Evolutionary conservation across 1,139 yeast genomes (phyloP).

Genomic region (Yamadazyma atmosphaerica): DNA sequence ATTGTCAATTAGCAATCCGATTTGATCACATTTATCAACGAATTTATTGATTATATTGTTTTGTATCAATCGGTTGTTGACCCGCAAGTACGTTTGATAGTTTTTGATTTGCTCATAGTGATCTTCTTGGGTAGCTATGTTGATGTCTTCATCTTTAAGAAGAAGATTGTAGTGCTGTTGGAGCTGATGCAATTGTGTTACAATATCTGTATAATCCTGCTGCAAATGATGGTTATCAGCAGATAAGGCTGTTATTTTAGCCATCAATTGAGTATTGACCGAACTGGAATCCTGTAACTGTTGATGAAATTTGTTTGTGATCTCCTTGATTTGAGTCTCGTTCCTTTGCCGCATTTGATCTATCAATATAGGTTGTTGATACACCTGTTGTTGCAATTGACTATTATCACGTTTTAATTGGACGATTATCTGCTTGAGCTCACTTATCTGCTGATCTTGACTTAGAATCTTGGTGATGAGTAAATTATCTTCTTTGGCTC

Average conservation of each 20-base stretch:
- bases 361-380: constrained; percentile 6
- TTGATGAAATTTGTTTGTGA: constrained; percentile 6
- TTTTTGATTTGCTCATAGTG: background rate
- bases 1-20: constrained; percentile 8
- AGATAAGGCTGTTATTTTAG: constrained; percentile 3
- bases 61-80: constrained; percentile 9
- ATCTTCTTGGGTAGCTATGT: background rate
- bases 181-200: background rate
- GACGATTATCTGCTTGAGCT: constrained; percentile 8
- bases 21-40: constrained; percentile 10
- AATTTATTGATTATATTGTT: constrained; percentile 9
- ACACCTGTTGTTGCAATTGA: constrained; percentile 10
- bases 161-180: background rate
- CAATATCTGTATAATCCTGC: background rate
- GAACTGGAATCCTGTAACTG: background rate
- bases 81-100: constrained; percentile 3
- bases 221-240: constrained; percentile 1
- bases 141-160: background rate
- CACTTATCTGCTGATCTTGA: constrained; percentile 9
- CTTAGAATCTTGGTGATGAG: constrained; percentile 7
- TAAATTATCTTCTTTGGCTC: constrained; percentile 4
- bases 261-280: background rate
- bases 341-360: constrained; percentile 4
- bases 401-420: constrained; percentile 10
- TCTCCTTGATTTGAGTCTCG: background rate